Evolutionary conservation across 768 basidiomycete species (phyloP).

Genomic region (Tylopilus balloui): DNA sequence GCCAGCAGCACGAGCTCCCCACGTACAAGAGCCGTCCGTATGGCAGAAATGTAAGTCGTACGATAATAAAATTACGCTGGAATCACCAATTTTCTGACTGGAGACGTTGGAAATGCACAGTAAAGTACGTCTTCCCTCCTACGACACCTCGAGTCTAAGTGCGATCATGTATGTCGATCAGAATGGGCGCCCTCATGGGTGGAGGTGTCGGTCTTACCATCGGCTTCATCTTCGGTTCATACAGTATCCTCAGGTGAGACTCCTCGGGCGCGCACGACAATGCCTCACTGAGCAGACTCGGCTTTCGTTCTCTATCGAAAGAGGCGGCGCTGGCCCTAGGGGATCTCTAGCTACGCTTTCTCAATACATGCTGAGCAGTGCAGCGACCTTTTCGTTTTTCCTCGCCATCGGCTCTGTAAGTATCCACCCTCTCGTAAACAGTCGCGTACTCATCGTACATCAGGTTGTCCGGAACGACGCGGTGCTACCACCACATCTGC

Average conservation of each 20-base stretch:
- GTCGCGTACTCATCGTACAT: constrained; percentile 1
- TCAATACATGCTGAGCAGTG: constrained; percentile 97
- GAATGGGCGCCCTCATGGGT: constrained; percentile 91
- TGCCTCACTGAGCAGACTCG: constrained; percentile 4
- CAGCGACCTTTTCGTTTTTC: constrained; percentile 97
- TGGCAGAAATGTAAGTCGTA: constrained; percentile 67
- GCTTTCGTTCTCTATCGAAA: constrained; percentile 35
- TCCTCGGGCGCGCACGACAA: not conserved
- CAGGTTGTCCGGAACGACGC: constrained; percentile 90
- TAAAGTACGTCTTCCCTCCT: constrained; percentile 47
- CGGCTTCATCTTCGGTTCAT: constrained; percentile 95
- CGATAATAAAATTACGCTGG: not conserved
- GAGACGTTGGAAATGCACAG: constrained; percentile 30
- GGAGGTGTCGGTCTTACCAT: constrained; percentile 94
- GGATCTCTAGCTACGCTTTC: constrained; percentile 89
- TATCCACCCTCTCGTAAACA: not conserved
- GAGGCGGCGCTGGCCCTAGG: constrained; percentile 87
- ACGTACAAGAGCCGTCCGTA: constrained; percentile 53
- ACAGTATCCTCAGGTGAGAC: constrained; percentile 80
- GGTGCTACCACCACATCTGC: constrained; percentile 51
- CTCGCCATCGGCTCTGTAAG: constrained; percentile 88
- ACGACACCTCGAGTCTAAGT: constrained; percentile 5
- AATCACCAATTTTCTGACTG: constrained; percentile 10
- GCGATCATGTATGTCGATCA: constrained; percentile 29
- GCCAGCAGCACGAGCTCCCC: constrained; percentile 34